Evolutionary conservation across 2,329 filamentous ascomycete species (phyloP), one percentile per base, ranked within the genome.

Genomic region (Zasmidium angulare): DNA sequence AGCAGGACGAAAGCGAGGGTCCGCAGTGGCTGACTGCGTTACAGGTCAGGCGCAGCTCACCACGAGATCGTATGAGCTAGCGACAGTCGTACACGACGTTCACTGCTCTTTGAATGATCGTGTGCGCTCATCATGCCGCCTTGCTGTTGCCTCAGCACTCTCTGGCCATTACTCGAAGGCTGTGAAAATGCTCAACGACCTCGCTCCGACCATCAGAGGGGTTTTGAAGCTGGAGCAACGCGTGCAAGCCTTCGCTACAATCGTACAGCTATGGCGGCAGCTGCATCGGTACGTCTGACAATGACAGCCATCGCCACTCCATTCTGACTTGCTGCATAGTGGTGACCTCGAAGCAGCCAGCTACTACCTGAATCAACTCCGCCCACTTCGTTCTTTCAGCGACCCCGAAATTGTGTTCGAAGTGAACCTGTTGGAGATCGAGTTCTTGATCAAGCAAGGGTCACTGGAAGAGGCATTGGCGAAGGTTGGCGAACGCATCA

Each of bases 151-250:
- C 52, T 79, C 89, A 4, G 82, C 85, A 9, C 84, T 87, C 58
- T 82, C 79, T 50, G 93, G 93, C 1, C 82, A 81, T 29, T 96
- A 92, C 69, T 83, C 87, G 21, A 83, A 89, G 52, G 91, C 89
- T 0, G 79, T 88, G 54, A 75, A 78, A 12, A 79, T 80, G 23
- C 77, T 93, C 49, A 82, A 87, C 55, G 77, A 78, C 24, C 74
- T 91, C 19, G 82, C 88, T 53, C 77, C 81, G 2, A 83, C 88
- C 59, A 78, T 83, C 2, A 79, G 90, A 43, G 86, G 89, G 2
- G 88, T 90, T 0, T 84, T 93, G 72, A 96, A 92, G 73, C 83
- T 89, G 19, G 87, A 88, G 63, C 90, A 96, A 66, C 88, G 89
- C 70, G 86, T 89, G 79, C 78, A 84, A 63, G 86, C 86, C 56